Conservation (phyloP, 225 moss, liverwort and hornwort genomes). For the Marchantia paleacea region DNA sequence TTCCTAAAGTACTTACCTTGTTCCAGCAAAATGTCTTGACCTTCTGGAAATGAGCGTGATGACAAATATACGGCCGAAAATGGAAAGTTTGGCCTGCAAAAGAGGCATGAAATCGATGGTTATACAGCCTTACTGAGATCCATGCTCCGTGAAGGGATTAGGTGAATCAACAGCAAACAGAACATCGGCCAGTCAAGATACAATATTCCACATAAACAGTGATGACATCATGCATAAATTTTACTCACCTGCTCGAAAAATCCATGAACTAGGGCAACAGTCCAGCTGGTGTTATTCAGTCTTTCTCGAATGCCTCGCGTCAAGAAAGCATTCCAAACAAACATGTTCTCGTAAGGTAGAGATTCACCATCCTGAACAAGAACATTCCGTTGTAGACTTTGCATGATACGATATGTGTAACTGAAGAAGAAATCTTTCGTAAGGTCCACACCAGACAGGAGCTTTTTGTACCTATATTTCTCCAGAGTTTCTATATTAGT, state of each 20-base stretch:
- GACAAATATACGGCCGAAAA: conserved; percentile 70
- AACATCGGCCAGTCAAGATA: neutral
- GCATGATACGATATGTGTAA: conserved; percentile 95
- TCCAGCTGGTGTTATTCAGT: conserved; percentile 71
- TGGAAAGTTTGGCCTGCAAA: conserved; percentile 67
- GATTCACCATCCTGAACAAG: conserved; percentile 54
- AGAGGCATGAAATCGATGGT: neutral
- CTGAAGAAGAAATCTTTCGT: conserved; percentile 95
- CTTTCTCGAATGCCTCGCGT: conserved; percentile 73
- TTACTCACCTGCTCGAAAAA: conserved; percentile 70
- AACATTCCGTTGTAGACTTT: conserved; percentile 78
- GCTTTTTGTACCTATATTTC: conserved; percentile 71
- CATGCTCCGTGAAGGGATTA: neutral
- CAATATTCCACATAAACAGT: neutral
- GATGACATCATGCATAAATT: neutral
- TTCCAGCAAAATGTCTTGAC: conserved; percentile 89
- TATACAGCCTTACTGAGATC: neutral
- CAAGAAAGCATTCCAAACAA: conserved; percentile 92
- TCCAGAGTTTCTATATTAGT: neutral
- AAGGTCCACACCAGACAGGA: conserved; percentile 82
- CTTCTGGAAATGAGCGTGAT: conserved; percentile 81
- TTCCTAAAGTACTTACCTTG: conserved; percentile 44
- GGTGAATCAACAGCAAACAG: neutral
- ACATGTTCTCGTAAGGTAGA: conserved; percentile 83
- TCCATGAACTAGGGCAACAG: conserved; percentile 83